A percentile compares a stretch with the other conserved stretches of the same genome.
Evolutionary conservation across 2,329 filamentous ascomycete genomes (phyloP).

Genomic region (Diplodia intermedia): DNA sequence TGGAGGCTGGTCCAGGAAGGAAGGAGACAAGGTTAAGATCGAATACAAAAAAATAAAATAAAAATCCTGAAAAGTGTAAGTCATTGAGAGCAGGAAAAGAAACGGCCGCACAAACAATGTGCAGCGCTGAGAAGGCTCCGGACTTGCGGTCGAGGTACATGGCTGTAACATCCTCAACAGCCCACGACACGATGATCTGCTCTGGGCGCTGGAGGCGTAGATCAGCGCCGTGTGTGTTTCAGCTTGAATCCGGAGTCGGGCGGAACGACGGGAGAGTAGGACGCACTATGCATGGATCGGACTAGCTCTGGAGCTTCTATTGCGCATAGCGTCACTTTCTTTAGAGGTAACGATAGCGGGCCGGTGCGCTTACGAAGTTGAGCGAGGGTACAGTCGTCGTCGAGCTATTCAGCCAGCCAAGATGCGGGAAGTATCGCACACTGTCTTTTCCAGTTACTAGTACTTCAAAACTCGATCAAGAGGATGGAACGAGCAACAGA

Average conservation of each 20-base stretch:
- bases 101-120: not conserved
- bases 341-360: not conserved
- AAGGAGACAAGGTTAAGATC: not conserved
- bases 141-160: not conserved
- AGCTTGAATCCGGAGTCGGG: slow-evolving; percentile 20
- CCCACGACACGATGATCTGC: not conserved
- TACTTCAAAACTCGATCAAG: not conserved
- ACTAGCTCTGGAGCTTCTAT: not conserved
- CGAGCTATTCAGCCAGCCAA: not conserved
- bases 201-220: not conserved
- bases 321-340: slow-evolving; percentile 1
- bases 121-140: too few species aligned
- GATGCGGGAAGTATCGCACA: not conserved
- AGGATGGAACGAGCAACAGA: not conserved
- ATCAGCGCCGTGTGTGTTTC: slow-evolving; percentile 6
- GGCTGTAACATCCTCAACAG: not conserved
- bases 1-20: not conserved
- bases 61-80: not conserved
- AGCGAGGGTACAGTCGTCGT: not conserved
- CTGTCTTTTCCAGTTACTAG: not conserved
- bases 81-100: not conserved
- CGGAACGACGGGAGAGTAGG: slow-evolving; percentile 20
- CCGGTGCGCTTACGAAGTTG: not conserved
- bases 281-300: not conserved
- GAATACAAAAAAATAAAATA: slow-evolving; percentile 2